phyloP scores from a whole-genome alignment of 371 early-diverging fungal species.

The Parasitella parasitica region DNA sequence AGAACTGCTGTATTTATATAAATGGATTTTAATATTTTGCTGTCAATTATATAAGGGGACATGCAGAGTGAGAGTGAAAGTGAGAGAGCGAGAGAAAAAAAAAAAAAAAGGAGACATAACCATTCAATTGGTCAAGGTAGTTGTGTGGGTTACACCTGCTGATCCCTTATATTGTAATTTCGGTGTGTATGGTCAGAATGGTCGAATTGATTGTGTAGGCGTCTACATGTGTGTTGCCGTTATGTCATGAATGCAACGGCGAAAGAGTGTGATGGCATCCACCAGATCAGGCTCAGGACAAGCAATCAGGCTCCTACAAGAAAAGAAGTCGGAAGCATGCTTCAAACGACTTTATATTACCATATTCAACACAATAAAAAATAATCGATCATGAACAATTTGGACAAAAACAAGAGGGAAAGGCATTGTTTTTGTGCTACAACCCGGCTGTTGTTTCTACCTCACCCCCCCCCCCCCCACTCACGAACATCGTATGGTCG shows the following conservation, averaged over 20 bases:
- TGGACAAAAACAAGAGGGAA: not conserved
- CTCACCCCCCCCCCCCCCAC: not conserved
- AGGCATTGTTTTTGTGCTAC: not conserved
- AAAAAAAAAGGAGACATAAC: not conserved
- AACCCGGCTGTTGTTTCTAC: not conserved
- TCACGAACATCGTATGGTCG: not conserved
- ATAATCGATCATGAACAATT: not conserved
- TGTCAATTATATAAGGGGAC: slow-evolving; percentile 8
- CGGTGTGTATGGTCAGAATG: not conserved
- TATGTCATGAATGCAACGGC: too few relatives aligned
- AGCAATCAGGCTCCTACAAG: too few relatives aligned
- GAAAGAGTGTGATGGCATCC: too few relatives aligned
- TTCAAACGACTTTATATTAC: not conserved
- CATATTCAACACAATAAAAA: not conserved
- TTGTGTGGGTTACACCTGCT: not conserved
- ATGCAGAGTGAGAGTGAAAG: not conserved
- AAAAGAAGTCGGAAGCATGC: not conserved
- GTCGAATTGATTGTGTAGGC: not conserved
- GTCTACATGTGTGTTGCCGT: too few relatives aligned
- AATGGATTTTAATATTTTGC: slow-evolving; percentile 5
- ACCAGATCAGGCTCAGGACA: too few relatives aligned
- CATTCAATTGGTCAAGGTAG: not conserved
- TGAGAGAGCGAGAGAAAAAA: not conserved
- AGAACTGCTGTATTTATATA: slow-evolving; percentile 6
- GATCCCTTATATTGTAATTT: not conserved